phyloP scores from a whole-genome alignment of 2,329 filamentous ascomycete genomes.

The Hypoxylon sp. region DNA sequence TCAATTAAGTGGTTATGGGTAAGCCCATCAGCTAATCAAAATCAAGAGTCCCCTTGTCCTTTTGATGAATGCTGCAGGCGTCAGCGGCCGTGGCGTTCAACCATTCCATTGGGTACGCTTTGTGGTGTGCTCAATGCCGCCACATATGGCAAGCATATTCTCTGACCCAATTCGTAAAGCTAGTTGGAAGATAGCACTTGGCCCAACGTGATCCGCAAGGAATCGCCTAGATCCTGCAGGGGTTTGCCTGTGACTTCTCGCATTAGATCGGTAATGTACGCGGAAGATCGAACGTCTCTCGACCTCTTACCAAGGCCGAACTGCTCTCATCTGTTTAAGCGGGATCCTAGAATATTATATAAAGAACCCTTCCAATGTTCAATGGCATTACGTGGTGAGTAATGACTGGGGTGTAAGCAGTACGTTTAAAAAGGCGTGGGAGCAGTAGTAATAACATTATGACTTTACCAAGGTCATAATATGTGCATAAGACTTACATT shows the following conservation, averaged over 20 bases:
- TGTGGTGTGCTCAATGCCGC: conserved; percentile 24
- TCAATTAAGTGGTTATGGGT: conserved; percentile 9
- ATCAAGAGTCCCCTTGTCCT: conserved; percentile 22
- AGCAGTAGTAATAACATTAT: neutral
- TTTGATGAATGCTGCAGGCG: conserved; percentile 27
- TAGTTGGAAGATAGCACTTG: conserved; percentile 32
- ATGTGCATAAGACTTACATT: conserved; percentile 11
- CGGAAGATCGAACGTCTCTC: conserved; percentile 32
- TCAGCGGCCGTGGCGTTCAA: conserved; percentile 38
- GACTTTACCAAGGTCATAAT: neutral
- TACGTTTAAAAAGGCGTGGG: neutral
- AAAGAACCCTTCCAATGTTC: neutral
- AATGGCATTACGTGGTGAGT: neutral
- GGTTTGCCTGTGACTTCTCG: conserved; percentile 42
- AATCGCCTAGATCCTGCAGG: conserved; percentile 44
- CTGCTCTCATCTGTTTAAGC: neutral
- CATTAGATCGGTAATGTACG: conserved; percentile 41
- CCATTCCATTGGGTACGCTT: conserved; percentile 33
- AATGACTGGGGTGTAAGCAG: neutral
- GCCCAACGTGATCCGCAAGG: conserved; percentile 38
- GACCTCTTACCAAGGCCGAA: conserved; percentile 12
- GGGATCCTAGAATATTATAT: neutral
- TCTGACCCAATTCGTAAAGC: conserved; percentile 31
- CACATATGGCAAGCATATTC: conserved; percentile 14
- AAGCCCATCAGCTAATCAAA: conserved; percentile 23